Conservation (phyloP, 805 yeast genomes). For the Suhomyces pyralidae region DNA sequence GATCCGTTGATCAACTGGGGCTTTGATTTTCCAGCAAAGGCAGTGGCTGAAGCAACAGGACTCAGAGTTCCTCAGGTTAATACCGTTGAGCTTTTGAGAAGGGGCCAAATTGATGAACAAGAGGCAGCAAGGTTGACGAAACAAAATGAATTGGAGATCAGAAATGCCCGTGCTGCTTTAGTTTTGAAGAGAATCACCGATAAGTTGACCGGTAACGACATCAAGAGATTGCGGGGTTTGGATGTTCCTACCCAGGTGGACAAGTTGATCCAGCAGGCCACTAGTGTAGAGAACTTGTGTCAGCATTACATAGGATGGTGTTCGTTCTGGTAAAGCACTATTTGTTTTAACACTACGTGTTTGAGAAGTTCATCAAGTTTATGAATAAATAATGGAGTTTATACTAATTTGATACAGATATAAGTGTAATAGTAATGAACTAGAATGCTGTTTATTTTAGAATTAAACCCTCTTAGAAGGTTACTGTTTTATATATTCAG, state of each 20-base stretch:
- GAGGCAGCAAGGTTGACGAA: slow-evolving; percentile 70
- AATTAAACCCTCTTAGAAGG: too few relatives aligned
- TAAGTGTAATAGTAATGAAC: too few relatives aligned
- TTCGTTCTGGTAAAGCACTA: slow-evolving; percentile 97
- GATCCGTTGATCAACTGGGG: slow-evolving; percentile 99
- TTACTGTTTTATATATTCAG: too few relatives aligned
- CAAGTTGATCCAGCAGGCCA: slow-evolving; percentile 90
- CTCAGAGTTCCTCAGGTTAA: slow-evolving; percentile 64
- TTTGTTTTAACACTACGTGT: too few relatives aligned
- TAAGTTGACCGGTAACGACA: slow-evolving; percentile 91
- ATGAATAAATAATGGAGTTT: too few relatives aligned
- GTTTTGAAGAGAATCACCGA: slow-evolving; percentile 89
- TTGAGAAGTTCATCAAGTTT: too few relatives aligned
- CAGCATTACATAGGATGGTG: slow-evolving; percentile 99
- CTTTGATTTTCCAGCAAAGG: slow-evolving; percentile 83
- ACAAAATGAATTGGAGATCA: slow-evolving; percentile 66
- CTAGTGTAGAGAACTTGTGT: slow-evolving; percentile 91
- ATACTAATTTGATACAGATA: too few relatives aligned
- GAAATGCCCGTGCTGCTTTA: slow-evolving; percentile 87
- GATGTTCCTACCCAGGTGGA: slow-evolving; percentile 91
- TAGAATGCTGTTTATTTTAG: too few relatives aligned
- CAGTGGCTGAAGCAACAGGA: slow-evolving; percentile 71
- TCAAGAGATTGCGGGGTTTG: slow-evolving; percentile 64
- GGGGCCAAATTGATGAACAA: slow-evolving; percentile 71
- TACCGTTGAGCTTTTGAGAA: slow-evolving; percentile 65